Conservation (phyloP, 108 stramenopile genomes). For the Pseudonitzschia pungens region DNA sequence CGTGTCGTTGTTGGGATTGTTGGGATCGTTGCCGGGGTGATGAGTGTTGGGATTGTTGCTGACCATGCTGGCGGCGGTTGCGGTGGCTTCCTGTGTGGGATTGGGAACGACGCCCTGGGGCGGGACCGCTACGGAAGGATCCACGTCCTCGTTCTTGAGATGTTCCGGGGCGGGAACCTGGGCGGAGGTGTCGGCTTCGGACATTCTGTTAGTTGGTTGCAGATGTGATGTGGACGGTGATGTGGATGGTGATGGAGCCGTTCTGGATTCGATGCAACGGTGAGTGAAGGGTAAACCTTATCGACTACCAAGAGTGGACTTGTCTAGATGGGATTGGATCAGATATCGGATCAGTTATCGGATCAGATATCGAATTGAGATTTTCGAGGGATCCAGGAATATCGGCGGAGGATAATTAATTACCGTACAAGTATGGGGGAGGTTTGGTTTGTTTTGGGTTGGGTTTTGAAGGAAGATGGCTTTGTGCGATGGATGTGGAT, state of each 20-base stretch:
- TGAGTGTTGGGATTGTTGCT: too few relatives aligned
- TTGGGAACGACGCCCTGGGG: neutral
- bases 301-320: too few relatives aligned
- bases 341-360: too few relatives aligned
- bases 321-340: too few relatives aligned
- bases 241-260: neutral
- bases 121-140: neutral
- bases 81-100: neutral
- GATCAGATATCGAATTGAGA: neutral
- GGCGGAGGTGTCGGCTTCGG: neutral
- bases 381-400: slow-evolving; percentile 7
- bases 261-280: neutral
- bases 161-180: neutral
- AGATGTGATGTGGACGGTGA: neutral
- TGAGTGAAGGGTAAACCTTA: too few relatives aligned
- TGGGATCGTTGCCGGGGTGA: too few relatives aligned
- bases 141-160: neutral
- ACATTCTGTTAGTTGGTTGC: neutral
- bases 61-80: neutral
- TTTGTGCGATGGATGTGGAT: neutral
- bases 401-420: neutral
- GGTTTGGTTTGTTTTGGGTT: neutral
- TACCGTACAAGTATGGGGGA: too few relatives aligned
- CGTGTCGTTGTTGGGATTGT: too few relatives aligned
- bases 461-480: neutral